phyloP scores from a whole-genome alignment of 805 yeast genomes.

The Cyberlindnera americana region DNA sequence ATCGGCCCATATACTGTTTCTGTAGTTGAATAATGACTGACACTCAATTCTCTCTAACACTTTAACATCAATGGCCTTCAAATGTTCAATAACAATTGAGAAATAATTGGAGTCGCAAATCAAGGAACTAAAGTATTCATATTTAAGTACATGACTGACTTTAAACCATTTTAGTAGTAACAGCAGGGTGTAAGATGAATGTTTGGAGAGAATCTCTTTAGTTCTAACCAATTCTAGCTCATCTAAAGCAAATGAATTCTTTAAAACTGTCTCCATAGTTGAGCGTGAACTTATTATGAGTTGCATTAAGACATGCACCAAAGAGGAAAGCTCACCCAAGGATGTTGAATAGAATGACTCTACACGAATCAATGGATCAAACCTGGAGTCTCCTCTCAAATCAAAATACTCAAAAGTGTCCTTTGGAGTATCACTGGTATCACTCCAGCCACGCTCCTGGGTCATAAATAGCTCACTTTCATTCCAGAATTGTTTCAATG shows the following conservation, averaged over 20 bases:
- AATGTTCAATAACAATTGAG: slow-evolving; percentile 20
- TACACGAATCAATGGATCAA: slow-evolving; percentile 45
- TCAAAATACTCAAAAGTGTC: slow-evolving; percentile 32
- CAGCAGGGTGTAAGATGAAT: slow-evolving; percentile 49
- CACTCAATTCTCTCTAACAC: slow-evolving; percentile 31
- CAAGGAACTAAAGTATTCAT: slow-evolving; percentile 66
- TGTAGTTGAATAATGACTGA: slow-evolving; percentile 14
- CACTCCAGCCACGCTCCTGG: slow-evolving; percentile 65
- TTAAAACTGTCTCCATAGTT: slow-evolving; percentile 2
- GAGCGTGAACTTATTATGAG: slow-evolving; percentile 40
- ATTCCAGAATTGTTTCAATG: slow-evolving; percentile 66
- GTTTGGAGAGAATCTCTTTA: slow-evolving; percentile 62
- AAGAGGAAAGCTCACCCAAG: slow-evolving; percentile 55
- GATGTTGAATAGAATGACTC: slow-evolving; percentile 55
- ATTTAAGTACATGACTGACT: slow-evolving; percentile 70
- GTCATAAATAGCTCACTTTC: slow-evolving; percentile 68
- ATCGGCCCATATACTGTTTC: slow-evolving; percentile 14
- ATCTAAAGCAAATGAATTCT: slow-evolving; percentile 22
- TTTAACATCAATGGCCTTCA: slow-evolving; percentile 18
- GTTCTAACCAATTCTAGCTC: slow-evolving; percentile 35
- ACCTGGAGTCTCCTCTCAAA: slow-evolving; percentile 12
- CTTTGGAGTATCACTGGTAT: slow-evolving; percentile 4
- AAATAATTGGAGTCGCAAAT: slow-evolving; percentile 68
- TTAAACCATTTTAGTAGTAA: slow-evolving; percentile 75
- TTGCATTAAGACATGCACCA: slow-evolving; percentile 62